Evolutionary conservation across 2,329 filamentous ascomycete species (phyloP), one percentile per base, ranked within the genome.

Genomic region (Stemphylium vesicarium): DNA sequence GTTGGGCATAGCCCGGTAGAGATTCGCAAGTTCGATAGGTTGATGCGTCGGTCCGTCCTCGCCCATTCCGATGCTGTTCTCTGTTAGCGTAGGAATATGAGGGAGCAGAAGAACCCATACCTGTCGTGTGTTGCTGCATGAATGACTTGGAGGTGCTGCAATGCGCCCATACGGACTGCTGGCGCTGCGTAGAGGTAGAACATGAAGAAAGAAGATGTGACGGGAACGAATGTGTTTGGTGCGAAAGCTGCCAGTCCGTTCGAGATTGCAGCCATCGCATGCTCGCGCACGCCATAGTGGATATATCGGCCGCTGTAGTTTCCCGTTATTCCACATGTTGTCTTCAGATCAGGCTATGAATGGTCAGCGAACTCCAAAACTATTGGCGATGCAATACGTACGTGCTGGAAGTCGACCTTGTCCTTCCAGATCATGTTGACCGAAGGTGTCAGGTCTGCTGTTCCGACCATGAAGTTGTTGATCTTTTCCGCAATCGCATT

Each of bases 381-480:
- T n/a, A 12, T 3, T 1, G n/a, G 10, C 15, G n/a, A 12, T 13
- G 11, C 18, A 10, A 4, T 4, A 16, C 50, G 35, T 53, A 48
- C 50, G 24, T 53, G 72, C 61, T 84, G 80, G 68, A 84, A 81
- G 53, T 57, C 53, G 12, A 57, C 33, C 5, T 57, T 82, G 77
- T 38, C 71, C 58, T 81, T 80, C 40, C 74, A 85, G 15, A 77
- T 79, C 78, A 86, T 82, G 61, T 71, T 72, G 12, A 67, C 58
- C 0, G 60, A 60, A 81, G 88, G 79, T 82, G 69, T 88, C 73
- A 64, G 75, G 74, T 86, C 88, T 33, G 57, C 48, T 7, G 56
- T 65, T 82, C 91, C 79, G 84, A 96, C 92, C 79, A 95, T 88
- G 89, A 98, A 98, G 69, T 77, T 0, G 32, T 43, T 47, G 2